Base-by-base conservation (phyloP, 352 stramenopile species). In the Pythium oligandrum region DNA sequence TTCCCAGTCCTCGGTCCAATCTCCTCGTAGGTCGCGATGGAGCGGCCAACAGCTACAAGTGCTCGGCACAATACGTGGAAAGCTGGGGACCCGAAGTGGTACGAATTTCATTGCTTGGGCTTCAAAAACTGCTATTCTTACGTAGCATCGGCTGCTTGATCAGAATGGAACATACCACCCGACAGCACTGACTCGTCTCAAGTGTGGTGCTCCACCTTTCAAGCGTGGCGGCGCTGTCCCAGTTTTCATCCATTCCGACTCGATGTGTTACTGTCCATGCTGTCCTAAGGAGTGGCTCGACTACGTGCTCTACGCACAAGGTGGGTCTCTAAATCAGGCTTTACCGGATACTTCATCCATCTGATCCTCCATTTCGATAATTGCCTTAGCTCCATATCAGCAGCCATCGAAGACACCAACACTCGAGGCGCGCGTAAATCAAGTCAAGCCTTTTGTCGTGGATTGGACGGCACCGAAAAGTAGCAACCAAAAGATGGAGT, bases 251-350 rank as follows among this genome's bases (percentile, higher is more conserved):
- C 44, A 74, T 11, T 53, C 57, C 5, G 64, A 75, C 26, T 70
- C 64, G 7, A 82, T 85, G 65, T 93, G 83, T 62, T 93, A 78
- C 48, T 93, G 83, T 44, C 70, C 83, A 0, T 93, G 83, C 55
- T 93, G 83, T 47, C 80, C 83, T 35, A 53, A 83, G 1, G 83
- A 93, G 55, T 93, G 83, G 83, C 59, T 93, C 17, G 83, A 93
- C 67, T 93, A 93, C 60, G 73, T 91, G 33, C 67, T 93, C 1
- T 87, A 84, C 40, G 81, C 72, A 26, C 65, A 84, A 83, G 61
- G 78, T 87, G 67, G 4, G 4, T 53, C 3, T 26, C 0, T 26
- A 26, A 26, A 26, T 26, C 17, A 26, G 17, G 17, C 17, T 26
- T 26, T 26, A 0, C 17, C 17, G 0, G 17, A 26, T 26, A 26